Evolutionary conservation across 2,329 filamentous ascomycete species (phyloP), one percentile per base, ranked within the genome.

Genomic region (Ophiocordyceps camponoti-saundersi): DNA sequence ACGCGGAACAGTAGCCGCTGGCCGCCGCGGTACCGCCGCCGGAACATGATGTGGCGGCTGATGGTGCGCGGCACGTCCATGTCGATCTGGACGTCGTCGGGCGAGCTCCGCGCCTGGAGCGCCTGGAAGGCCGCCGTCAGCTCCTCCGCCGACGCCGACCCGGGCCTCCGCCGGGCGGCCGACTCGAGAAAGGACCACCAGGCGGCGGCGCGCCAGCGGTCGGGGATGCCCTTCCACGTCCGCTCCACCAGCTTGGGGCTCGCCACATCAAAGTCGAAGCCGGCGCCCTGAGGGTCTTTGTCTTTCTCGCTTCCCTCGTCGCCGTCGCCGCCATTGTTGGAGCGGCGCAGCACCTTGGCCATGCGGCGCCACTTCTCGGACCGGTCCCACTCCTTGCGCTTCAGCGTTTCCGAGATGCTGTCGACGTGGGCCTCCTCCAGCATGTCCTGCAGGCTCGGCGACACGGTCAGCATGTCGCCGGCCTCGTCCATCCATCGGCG

Each of bases 191-290:
- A 98, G 4, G 88, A 87, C 66, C 90, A 90, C 92, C 92, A 98
- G 2, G 90, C 92, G 1, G 86, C 83, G 30, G 83, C 78, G 46
- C 92, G 82, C 92, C 92, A 98, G 51, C 87, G 80, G 63, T 98
- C 92, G 0, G 92, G 92, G 52, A 98, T 95, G 29, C 92, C 92
- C 61, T 98, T 98, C 92, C 92, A 98, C 1, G 88, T 93, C 48
- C 92, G 78, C 53, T 89, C 83, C 49, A 95, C 80, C 42, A 98
- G 70, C 61, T 95, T 89, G n/a, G 84, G 73, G 59, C 83, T 85
- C 52, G 74, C 79, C 36, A 77, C 75, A 62, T 95, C 88, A 59
- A 96, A 96, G 47, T 88, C 83, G 56, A 78, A 80, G 50, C 77
- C 65, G 65, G 77, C 79, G 47, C 77, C 77, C 58, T 75, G 68